Conservation (phyloP, 495 filamentous ascomycete genomes). For the Neurospora terricola region DNA sequence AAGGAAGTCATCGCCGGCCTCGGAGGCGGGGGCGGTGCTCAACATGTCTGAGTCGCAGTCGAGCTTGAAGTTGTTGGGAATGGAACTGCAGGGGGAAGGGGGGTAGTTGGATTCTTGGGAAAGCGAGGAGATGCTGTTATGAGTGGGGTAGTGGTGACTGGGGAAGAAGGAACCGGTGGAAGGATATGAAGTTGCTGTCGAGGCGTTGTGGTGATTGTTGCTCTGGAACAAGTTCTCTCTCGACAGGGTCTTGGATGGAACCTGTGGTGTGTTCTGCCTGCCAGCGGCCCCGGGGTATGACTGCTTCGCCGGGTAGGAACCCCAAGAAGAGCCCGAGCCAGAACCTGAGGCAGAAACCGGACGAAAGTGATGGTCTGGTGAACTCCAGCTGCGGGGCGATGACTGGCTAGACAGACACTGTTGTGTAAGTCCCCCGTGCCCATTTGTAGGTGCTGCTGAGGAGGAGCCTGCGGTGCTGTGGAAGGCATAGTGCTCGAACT, state of each 20-base stretch:
- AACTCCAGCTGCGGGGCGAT: constrained; percentile 22
- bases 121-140: background rate
- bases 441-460: constrained; percentile 1
- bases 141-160: constrained; percentile 1
- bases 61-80: constrained; percentile 3
- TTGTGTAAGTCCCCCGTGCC: constrained; percentile 1
- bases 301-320: background rate
- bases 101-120: constrained; percentile 6
- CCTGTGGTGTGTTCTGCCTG: background rate
- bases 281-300: background rate
- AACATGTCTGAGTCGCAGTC: constrained; percentile 6
- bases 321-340: background rate
- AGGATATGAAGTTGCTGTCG: background rate
- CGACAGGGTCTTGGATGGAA: background rate
- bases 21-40: constrained; percentile 1
- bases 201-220: background rate
- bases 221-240: background rate
- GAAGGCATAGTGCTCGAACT: constrained; percentile 19
- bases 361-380: constrained; percentile 14
- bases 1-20: background rate
- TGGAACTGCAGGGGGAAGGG: constrained; percentile 15
- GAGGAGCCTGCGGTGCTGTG: constrained; percentile 11
- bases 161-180: background rate
- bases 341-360: background rate
- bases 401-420: constrained; percentile 11